These are phyloP conservation scores for Chondrostereum purpureum DNA, from an alignment of 1,284 basidiomycete genomes.

Conservation along the genomic window DNA sequence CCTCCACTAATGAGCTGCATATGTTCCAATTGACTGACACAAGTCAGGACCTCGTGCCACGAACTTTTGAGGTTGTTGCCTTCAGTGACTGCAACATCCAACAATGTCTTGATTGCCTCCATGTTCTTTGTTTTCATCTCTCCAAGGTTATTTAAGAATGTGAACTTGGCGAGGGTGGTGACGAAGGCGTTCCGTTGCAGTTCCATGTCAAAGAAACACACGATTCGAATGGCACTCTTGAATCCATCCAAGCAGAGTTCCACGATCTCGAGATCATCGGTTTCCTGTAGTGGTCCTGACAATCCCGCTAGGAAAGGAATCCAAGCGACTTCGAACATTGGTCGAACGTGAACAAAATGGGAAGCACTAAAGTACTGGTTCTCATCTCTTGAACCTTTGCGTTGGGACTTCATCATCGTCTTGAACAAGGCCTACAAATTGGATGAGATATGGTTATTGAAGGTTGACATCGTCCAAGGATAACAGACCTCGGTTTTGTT, in stretches of 20 bases:
- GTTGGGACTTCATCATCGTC: constrained; percentile 84
- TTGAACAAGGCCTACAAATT: constrained; percentile 72
- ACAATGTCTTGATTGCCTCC: constrained; percentile 91
- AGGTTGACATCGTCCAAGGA: no score
- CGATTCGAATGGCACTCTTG: constrained; percentile 88
- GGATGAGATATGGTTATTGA: background rate
- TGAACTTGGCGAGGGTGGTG: constrained; percentile 95
- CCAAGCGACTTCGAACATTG: constrained; percentile 99
- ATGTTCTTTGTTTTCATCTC: constrained; percentile 99
- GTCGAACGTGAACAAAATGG: constrained; percentile 88
- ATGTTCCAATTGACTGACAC: constrained; percentile 94
- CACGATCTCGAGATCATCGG: constrained; percentile 86
- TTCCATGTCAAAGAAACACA: constrained; percentile 93
- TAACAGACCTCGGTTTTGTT: constrained; percentile 82
- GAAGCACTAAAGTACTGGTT: constrained; percentile 95
- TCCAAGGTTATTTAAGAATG: constrained; percentile 91
- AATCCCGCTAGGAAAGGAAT: constrained; percentile 93
- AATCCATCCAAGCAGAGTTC: constrained; percentile 92
- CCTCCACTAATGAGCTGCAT: constrained; percentile 94
- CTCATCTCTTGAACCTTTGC: constrained; percentile 63
- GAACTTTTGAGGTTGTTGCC: constrained; percentile 91
- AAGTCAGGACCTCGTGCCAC: constrained; percentile 94
- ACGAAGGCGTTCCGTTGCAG: constrained; percentile 95
- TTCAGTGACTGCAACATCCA: constrained; percentile 90
- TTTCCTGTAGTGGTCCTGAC: constrained; percentile 87